These are phyloP conservation scores for Trametes versicolor DNA, from an alignment of 1,284 basidiomycete species.

Conservation along the genomic window DNA sequence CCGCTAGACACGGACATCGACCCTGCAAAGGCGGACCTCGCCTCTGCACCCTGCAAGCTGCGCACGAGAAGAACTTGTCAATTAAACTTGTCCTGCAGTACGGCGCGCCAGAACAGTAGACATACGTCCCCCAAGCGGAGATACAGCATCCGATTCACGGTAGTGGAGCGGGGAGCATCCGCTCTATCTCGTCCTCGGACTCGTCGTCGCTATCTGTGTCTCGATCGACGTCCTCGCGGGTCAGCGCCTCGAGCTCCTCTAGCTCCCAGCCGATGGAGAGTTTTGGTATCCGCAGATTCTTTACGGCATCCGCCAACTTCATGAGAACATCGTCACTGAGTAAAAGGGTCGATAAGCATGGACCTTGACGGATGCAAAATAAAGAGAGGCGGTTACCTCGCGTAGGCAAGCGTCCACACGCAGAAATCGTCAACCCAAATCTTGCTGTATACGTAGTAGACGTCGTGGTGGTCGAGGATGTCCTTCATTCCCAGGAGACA, in stretches of 20 bases:
- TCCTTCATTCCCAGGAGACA: constrained; percentile 74
- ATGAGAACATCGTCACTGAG: constrained; percentile 65
- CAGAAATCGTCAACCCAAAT: constrained; percentile 86
- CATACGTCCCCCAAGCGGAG: neutral
- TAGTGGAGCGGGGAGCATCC: constrained; percentile 45
- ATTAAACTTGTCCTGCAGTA: neutral
- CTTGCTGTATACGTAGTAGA: constrained; percentile 85
- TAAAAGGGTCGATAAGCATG: constrained; percentile 7
- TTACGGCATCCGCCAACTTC: constrained; percentile 56
- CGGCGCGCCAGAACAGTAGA: neutral
- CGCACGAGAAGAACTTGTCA: neutral
- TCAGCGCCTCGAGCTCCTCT: constrained; percentile 68
- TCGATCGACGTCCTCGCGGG: constrained; percentile 46
- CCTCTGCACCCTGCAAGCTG: neutral
- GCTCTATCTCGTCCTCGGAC: constrained; percentile 47
- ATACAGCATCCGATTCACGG: constrained; percentile 9
- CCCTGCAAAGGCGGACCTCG: neutral
- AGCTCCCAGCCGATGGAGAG: constrained; percentile 72
- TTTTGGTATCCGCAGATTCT: constrained; percentile 58
- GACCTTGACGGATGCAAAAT: neutral
- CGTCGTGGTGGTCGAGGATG: constrained; percentile 80
- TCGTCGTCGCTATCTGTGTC: constrained; percentile 50
- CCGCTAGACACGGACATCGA: neutral
- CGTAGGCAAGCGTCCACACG: constrained; percentile 72
- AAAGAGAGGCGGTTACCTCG: constrained; percentile 55